These are phyloP conservation scores for Fusarium sp. DNA, from an alignment of 2,329 filamentous ascomycete genomes.

Conservation along the genomic window DNA sequence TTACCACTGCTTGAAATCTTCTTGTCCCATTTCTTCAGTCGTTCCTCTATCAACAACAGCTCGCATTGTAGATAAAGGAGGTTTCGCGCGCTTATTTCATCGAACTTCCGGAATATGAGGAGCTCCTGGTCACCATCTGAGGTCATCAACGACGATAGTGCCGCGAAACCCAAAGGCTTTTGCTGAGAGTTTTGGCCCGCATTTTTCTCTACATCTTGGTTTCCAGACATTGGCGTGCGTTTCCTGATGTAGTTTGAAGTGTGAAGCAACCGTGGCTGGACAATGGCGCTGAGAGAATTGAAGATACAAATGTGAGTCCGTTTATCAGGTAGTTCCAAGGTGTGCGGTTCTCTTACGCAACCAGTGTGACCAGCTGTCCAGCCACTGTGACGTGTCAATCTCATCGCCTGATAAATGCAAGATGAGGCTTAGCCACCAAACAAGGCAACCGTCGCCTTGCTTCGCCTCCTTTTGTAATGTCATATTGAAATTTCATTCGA, in stretches of 20 bases:
- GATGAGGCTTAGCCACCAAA: neutral
- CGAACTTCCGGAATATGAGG: neutral
- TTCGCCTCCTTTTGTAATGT: no score
- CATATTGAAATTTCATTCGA: no score
- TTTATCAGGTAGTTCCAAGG: neutral
- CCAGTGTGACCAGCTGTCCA: fast-evolving
- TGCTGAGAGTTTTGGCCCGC: fast-evolving
- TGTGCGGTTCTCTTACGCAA: neutral
- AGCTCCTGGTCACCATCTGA: constrained; percentile 16
- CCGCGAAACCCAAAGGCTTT: neutral
- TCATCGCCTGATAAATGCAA: neutral
- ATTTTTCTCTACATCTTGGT: neutral
- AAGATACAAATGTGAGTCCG: neutral
- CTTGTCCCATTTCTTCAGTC: neutral
- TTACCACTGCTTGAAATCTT: neutral
- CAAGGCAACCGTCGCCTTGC: neutral
- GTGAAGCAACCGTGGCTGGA: neutral
- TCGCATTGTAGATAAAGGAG: constrained; percentile 12
- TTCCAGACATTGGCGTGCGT: neutral
- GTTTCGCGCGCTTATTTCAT: neutral
- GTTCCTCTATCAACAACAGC: neutral
- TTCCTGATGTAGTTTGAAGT: neutral
- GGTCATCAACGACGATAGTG: neutral
- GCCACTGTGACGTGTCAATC: neutral
- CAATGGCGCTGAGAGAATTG: neutral